Percentiles rank a stretch among this genome's conserved stretches.
phyloP scores from a whole-genome alignment of 148 eudicot genomes.

The Amaranthus hypochondriacus region DNA sequence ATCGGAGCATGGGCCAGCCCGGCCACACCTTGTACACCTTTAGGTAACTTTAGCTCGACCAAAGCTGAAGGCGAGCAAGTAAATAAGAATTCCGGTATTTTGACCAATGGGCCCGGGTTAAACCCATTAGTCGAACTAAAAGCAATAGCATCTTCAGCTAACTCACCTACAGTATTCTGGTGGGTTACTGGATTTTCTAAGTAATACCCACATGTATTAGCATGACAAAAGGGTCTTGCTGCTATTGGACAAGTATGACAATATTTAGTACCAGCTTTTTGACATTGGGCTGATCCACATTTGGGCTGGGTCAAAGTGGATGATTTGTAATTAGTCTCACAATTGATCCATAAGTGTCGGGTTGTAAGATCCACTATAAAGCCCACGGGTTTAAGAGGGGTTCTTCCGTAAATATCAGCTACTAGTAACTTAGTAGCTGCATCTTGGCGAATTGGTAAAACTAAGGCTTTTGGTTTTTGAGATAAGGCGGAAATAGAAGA shows the following conservation, averaged over 20 bases:
- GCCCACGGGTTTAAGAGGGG: conserved; percentile 33
- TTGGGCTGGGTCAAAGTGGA: conserved; percentile 39
- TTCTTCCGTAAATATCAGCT: conserved; percentile 37
- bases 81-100: conserved; percentile 35
- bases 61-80: conserved; percentile 49
- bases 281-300: conserved; percentile 54
- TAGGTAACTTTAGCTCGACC: conserved; percentile 38
- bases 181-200: conserved; percentile 42
- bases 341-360: conserved; percentile 45
- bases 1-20: conserved; percentile 49
- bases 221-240: conserved; percentile 50
- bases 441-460: conserved; percentile 42
- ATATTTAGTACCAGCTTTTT: conserved; percentile 33
- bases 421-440: conserved; percentile 38
- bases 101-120: conserved; percentile 28
- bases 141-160: conserved; percentile 44
- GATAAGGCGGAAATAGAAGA: conserved; percentile 11
- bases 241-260: conserved; percentile 36
- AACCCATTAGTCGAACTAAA: conserved; percentile 34
- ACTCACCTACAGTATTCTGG: conserved; percentile 38
- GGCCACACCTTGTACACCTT: conserved; percentile 47
- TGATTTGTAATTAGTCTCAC: conserved; percentile 47
- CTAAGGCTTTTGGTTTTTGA: conserved; percentile 25
- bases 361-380: conserved; percentile 45
- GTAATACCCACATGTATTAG: conserved; percentile 46